A percentile compares a stretch with the other conserved stretches of the same genome.
Evolutionary conservation across 108 stramenopile genomes (phyloP).

Genomic region (Pseudonitzschia multistriata): DNA sequence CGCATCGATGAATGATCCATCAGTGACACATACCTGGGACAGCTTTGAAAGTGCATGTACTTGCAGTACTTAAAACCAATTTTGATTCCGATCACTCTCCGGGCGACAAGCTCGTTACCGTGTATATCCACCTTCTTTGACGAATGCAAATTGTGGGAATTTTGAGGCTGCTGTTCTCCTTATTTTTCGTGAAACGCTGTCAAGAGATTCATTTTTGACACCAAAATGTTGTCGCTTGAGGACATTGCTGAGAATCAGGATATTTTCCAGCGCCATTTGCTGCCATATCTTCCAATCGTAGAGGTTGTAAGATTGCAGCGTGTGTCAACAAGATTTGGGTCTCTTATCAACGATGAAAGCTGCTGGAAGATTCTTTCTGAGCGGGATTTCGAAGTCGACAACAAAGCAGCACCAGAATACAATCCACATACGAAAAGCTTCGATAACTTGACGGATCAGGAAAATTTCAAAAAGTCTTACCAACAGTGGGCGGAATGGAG

Average conservation of each 20-base stretch:
- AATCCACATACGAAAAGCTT: slow-evolving; percentile 5
- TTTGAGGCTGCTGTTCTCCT: too few species aligned
- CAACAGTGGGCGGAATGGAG: slow-evolving; percentile 8
- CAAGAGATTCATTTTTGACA: neutral
- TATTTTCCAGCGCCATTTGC: slow-evolving; percentile 22
- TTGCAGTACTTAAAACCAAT: too few species aligned
- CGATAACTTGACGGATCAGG: slow-evolving; percentile 3
- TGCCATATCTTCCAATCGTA: slow-evolving; percentile 10
- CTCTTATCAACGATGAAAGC: slow-evolving; percentile 1
- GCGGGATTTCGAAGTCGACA: slow-evolving; percentile 10
- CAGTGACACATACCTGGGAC: too few species aligned
- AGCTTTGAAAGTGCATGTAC: too few species aligned
- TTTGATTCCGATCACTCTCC: too few species aligned
- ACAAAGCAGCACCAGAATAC: slow-evolving; percentile 2
- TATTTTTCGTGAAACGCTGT: neutral
- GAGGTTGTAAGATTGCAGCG: slow-evolving; percentile 9
- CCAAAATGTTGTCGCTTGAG: neutral
- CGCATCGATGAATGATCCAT: too few species aligned
- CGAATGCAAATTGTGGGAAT: too few species aligned
- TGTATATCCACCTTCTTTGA: too few species aligned
- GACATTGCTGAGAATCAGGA: slow-evolving; percentile 13
- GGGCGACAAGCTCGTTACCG: too few species aligned
- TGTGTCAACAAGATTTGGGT: slow-evolving; percentile 10
- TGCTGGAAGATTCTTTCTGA: slow-evolving; percentile 17
- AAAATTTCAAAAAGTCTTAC: neutral